Evolutionary conservation across 306 rosid species (phyloP).

Genomic region (Rosa lucieae): DNA sequence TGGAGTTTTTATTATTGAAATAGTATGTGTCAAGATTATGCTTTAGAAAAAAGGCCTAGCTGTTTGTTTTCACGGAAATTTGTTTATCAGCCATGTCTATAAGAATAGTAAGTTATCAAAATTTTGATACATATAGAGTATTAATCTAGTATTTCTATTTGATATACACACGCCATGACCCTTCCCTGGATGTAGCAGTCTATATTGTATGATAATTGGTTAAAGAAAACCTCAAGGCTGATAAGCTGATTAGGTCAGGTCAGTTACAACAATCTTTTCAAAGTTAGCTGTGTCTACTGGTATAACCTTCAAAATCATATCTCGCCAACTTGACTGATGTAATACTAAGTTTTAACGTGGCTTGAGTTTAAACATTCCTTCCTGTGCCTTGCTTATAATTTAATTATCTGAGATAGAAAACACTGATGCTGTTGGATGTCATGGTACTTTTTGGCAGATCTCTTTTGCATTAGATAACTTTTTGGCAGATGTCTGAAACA

Average conservation of each 20-base stretch:
- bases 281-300: not conserved
- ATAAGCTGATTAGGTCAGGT: not conserved
- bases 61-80: not conserved
- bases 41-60: not conserved
- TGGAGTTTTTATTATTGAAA: not conserved
- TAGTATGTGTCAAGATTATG: not conserved
- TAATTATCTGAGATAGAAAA: not conserved
- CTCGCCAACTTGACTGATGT: not conserved
- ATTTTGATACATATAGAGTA: not conserved
- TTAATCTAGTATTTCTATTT: not conserved
- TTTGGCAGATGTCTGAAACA: not conserved
- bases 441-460: not conserved
- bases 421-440: not conserved
- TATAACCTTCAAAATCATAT: not conserved
- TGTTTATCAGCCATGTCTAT: not conserved
- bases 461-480: not conserved
- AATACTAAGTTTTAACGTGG: not conserved
- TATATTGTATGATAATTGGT: not conserved
- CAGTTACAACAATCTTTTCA: not conserved
- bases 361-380: not conserved
- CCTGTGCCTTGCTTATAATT: not conserved
- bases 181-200: not conserved
- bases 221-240: not conserved
- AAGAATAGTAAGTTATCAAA: not conserved
- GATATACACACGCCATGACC: not conserved